Percentiles rank a stretch among this genome's conserved stretches.
Conservation (phyloP, 306 rosid genomes). For the Cotoneaster glaucophyllus region DNA sequence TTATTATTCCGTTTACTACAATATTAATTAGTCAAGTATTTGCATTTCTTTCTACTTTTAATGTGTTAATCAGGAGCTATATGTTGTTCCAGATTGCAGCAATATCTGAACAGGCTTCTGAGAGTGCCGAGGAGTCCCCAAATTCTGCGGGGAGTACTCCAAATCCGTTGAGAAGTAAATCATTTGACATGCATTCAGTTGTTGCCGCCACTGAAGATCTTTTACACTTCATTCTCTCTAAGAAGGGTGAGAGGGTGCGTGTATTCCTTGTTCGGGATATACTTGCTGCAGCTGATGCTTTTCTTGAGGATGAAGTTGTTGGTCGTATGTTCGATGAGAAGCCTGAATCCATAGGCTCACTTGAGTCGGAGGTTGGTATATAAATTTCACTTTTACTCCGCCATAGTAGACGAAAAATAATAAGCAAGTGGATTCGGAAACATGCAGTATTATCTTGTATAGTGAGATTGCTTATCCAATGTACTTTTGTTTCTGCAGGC, state of each 20-base stretch:
- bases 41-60: not conserved
- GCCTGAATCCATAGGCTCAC: slow-evolving; percentile 25
- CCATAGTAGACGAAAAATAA: too few species aligned
- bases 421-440: not conserved
- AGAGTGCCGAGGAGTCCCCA: slow-evolving; percentile 40
- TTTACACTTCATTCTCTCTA: slow-evolving; percentile 65
- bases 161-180: slow-evolving; percentile 61
- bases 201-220: slow-evolving; percentile 90
- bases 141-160: slow-evolving; percentile 34
- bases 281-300: slow-evolving; percentile 57
- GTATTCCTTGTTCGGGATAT: slow-evolving; percentile 77
- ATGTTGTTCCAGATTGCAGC: slow-evolving; percentile 71
- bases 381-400: not conserved
- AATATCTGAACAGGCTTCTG: slow-evolving; percentile 91
- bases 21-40: not conserved
- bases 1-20: not conserved
- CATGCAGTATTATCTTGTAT: not conserved
- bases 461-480: not conserved
- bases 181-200: slow-evolving; percentile 80
- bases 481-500: slow-evolving; percentile 37
- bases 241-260: slow-evolving; percentile 86
- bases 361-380: slow-evolving; percentile 5
- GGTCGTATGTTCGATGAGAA: slow-evolving; percentile 34
- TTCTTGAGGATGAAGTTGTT: slow-evolving; percentile 61
- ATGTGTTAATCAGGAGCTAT: slow-evolving; percentile 5